phyloP scores from a whole-genome alignment of 2,329 filamentous ascomycete genomes.

The Monosporascus ibericus region DNA sequence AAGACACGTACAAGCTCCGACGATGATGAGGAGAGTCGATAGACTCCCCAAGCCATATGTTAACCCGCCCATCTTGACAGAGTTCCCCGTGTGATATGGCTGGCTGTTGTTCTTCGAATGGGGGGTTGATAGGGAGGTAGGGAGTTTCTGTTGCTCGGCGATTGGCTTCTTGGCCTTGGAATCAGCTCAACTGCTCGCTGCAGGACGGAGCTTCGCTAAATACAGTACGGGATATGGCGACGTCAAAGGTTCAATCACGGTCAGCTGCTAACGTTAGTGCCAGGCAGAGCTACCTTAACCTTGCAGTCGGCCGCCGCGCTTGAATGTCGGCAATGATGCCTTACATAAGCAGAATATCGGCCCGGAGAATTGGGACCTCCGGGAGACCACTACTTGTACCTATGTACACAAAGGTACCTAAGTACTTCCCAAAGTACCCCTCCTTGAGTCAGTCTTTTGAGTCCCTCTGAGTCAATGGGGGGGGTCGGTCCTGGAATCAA shows the following conservation, averaged over 20 bases:
- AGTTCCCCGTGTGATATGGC: background rate
- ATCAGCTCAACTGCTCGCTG: background rate
- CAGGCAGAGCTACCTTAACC: too few relatives aligned
- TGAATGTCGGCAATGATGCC: too few relatives aligned
- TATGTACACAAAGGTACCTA: background rate
- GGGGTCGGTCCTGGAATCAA: too few relatives aligned
- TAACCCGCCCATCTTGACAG: constrained; percentile 13
- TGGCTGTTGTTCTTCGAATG: background rate
- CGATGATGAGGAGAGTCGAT: constrained; percentile 15
- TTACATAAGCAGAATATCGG: too few relatives aligned
- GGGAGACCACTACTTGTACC: background rate
- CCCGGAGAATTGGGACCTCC: too few relatives aligned
- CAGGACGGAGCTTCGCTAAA: background rate
- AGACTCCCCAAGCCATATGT: constrained; percentile 14
- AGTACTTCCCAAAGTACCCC: background rate
- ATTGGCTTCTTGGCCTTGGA: background rate
- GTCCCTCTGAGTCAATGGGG: too few relatives aligned
- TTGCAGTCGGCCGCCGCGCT: too few relatives aligned
- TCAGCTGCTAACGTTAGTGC: background rate
- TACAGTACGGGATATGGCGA: background rate
- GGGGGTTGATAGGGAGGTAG: background rate
- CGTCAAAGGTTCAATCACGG: background rate
- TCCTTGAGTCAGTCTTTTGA: background rate
- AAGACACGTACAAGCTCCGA: constrained; percentile 22
- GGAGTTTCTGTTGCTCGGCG: background rate